A percentile compares a stretch with the other conserved stretches of the same genome.
These are phyloP conservation scores for Inga laurina DNA, from an alignment of 306 rosid genomes.

Conservation along the genomic window DNA sequence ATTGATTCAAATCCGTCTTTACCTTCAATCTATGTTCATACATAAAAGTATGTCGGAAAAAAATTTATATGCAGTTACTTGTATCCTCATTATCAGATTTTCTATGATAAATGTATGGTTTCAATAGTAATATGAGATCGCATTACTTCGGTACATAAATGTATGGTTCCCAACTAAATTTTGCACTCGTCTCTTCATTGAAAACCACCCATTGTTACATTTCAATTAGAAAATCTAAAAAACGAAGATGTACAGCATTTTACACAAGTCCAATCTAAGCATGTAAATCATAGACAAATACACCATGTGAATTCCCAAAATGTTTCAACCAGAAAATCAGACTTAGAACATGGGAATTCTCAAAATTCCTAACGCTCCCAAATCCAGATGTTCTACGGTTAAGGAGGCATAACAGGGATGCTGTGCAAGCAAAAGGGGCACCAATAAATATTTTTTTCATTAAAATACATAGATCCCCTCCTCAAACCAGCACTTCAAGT, in stretches of 20 bases:
- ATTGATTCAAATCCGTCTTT: not conserved
- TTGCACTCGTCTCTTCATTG: not conserved
- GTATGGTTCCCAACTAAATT: not conserved
- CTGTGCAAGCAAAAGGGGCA: not conserved
- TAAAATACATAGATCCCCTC: not conserved
- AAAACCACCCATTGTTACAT: not conserved
- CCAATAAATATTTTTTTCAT: not conserved
- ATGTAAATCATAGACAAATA: not conserved
- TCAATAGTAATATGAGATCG: not conserved
- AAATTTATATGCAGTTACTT: not conserved
- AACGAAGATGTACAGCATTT: not conserved
- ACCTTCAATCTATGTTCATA: not conserved
- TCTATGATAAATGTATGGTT: not conserved
- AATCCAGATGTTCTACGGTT: not conserved
- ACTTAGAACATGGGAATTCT: not conserved
- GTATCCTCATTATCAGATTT: not conserved
- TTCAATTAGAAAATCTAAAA: not conserved
- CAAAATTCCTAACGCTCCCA: not conserved
- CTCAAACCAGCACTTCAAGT: not conserved
- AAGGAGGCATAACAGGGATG: not conserved
- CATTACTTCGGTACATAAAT: not conserved
- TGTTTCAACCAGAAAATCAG: slow-evolving; percentile 18
- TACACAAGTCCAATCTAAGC: not conserved
- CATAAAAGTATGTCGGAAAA: not conserved
- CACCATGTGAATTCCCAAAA: not conserved